Conservation (phyloP, 306 rosid species). For the Medicago truncatula region DNA sequence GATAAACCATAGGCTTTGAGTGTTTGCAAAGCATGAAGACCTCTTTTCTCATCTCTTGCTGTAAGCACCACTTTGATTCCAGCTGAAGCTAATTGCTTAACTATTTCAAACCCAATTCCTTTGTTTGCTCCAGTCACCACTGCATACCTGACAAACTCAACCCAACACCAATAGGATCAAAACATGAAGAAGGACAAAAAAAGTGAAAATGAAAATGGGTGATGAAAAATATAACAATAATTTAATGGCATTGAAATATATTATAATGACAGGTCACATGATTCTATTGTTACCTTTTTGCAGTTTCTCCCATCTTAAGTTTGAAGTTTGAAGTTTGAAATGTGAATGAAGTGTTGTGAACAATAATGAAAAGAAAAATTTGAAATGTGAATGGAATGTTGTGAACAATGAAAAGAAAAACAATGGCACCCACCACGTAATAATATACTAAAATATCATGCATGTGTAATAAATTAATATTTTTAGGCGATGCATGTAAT, state of each 20-base stretch:
- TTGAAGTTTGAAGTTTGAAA: neutral
- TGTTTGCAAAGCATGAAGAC: conserved; percentile 41
- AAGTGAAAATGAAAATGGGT: neutral
- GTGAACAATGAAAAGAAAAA: neutral
- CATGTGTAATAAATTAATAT: too few species aligned
- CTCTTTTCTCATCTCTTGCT: conserved; percentile 45
- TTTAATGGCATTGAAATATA: neutral
- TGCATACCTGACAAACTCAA: conserved; percentile 34
- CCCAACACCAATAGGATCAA: neutral
- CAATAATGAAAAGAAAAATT: neutral
- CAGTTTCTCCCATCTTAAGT: neutral
- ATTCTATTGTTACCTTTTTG: conserved; percentile 15
- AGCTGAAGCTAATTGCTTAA: conserved; percentile 38
- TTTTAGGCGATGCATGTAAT: neutral
- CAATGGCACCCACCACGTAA: neutral
- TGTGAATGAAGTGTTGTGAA: neutral
- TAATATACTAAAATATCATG: neutral
- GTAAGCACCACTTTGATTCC: conserved; percentile 48
- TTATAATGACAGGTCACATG: neutral
- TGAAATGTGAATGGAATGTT: neutral
- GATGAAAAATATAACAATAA: neutral
- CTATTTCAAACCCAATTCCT: conserved; percentile 46
- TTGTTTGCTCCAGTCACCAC: conserved; percentile 49
- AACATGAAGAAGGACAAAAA: neutral
- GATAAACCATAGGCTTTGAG: conserved; percentile 37